Percentiles rank a stretch among this genome's conserved stretches.
phyloP scores from a whole-genome alignment of 2,329 filamentous ascomycete genomes.

The Ceratocystis cubensis region DNA sequence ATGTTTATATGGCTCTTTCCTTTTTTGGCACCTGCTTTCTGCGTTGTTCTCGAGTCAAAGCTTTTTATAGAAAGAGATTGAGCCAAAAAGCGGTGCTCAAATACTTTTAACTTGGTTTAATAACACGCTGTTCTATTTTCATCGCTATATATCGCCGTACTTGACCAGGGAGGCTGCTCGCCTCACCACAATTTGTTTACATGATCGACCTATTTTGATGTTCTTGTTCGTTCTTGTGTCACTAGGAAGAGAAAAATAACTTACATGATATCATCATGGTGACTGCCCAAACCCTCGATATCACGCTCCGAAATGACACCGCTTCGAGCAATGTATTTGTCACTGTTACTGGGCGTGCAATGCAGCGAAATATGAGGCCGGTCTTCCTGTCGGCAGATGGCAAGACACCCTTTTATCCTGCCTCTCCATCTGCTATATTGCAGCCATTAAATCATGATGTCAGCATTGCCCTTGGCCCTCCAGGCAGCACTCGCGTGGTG shows the following conservation, averaged over 20 bases:
- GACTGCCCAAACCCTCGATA: constrained; percentile 33
- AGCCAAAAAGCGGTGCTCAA: background rate
- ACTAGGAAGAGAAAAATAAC: background rate
- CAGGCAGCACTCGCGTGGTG: constrained; percentile 46
- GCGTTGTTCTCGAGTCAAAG: background rate
- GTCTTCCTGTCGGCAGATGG: constrained; percentile 56
- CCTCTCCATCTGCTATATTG: constrained; percentile 40
- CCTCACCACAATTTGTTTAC: constrained; percentile 26
- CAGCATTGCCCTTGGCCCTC: constrained; percentile 49
- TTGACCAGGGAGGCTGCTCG: constrained; percentile 22
- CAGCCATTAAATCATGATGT: constrained; percentile 43
- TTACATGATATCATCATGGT: constrained; percentile 25
- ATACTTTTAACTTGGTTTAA: background rate
- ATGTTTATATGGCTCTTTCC: background rate
- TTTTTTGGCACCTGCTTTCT: background rate
- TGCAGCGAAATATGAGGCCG: constrained; percentile 46
- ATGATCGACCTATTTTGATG: constrained; percentile 24
- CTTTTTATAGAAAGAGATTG: background rate
- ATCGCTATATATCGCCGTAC: constrained; percentile 13
- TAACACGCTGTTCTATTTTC: constrained; percentile 21
- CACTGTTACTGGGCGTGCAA: constrained; percentile 54
- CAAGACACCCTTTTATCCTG: constrained; percentile 50
- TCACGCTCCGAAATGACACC: constrained; percentile 55
- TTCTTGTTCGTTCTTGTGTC: no score
- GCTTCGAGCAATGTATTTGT: constrained; percentile 47